Conservation (phyloP, 2,329 filamentous ascomycete genomes). For the Lachnellula hyalina region DNA sequence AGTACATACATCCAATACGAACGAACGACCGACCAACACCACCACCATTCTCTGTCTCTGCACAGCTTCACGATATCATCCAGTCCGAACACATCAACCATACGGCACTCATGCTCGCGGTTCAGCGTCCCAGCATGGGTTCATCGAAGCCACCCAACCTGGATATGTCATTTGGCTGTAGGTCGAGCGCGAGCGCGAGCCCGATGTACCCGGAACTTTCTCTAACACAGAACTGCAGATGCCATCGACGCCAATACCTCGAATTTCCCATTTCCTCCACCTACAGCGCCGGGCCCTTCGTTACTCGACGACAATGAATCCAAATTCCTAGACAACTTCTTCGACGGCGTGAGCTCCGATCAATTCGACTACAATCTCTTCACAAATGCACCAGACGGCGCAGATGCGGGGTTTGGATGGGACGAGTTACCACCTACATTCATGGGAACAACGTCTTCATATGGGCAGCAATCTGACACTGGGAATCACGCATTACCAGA, state of each 20-base stretch:
- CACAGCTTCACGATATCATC: not conserved
- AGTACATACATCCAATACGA: not conserved
- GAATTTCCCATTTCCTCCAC: slow-evolving; percentile 43
- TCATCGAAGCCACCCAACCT: slow-evolving; percentile 51
- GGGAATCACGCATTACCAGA: slow-evolving; percentile 14
- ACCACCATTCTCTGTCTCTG: not conserved
- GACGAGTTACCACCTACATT: slow-evolving; percentile 57
- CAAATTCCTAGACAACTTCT: slow-evolving; percentile 53
- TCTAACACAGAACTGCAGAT: slow-evolving; percentile 33
- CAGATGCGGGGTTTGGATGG: slow-evolving; percentile 47
- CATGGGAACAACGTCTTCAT: slow-evolving; percentile 60
- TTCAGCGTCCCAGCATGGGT: slow-evolving; percentile 54
- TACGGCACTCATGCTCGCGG: slow-evolving; percentile 50
- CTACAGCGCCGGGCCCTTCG: slow-evolving; percentile 59
- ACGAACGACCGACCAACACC: not conserved
- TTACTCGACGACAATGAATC: slow-evolving; percentile 59
- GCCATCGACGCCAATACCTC: slow-evolving; percentile 38
- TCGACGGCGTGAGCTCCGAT: slow-evolving; percentile 48
- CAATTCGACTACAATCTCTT: slow-evolving; percentile 46
- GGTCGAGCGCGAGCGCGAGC: slow-evolving; percentile 31
- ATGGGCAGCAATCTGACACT: slow-evolving; percentile 41
- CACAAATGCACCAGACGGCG: slow-evolving; percentile 38
- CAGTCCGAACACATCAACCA: not conserved
- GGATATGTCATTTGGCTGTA: slow-evolving; percentile 63
- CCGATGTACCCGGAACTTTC: not conserved